A percentile compares a stretch with the other conserved stretches of the same genome.
phyloP scores from a whole-genome alignment of 331 rosid genomes.

The Saraca asoca region DNA sequence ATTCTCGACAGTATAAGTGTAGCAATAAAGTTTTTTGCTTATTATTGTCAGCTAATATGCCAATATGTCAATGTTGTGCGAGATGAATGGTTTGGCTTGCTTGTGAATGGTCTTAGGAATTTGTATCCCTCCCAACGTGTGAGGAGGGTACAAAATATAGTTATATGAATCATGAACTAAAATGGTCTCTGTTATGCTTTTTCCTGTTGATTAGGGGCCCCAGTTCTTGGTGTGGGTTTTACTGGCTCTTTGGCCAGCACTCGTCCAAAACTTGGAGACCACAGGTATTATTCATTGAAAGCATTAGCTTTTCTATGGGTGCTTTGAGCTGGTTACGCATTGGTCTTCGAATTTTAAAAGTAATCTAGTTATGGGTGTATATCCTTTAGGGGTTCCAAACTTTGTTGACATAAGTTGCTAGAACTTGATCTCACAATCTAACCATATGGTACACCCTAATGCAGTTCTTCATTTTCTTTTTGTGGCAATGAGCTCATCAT shows the following conservation, averaged over 20 bases:
- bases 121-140: slow-evolving; percentile 13
- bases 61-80: slow-evolving; percentile 5
- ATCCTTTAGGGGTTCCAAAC: neutral
- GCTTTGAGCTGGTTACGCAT: neutral
- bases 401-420: slow-evolving; percentile 18
- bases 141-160: neutral
- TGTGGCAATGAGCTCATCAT: neutral
- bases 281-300: slow-evolving; percentile 54
- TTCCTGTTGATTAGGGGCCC: slow-evolving; percentile 58
- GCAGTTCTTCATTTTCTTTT: slow-evolving; percentile 1
- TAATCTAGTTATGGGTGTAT: slow-evolving; percentile 8
- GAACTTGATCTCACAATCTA: too few relatives aligned
- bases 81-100: slow-evolving; percentile 11
- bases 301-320: neutral
- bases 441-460: neutral
- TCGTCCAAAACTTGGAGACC: slow-evolving; percentile 77
- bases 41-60: neutral
- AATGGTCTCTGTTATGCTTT: slow-evolving; percentile 4
- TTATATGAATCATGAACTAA: neutral
- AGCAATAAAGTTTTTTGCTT: neutral
- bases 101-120: slow-evolving; percentile 1
- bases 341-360: neutral
- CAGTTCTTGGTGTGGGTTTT: slow-evolving; percentile 87
- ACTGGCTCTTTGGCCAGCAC: slow-evolving; percentile 74
- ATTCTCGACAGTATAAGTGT: neutral